A percentile compares a stretch with the other conserved stretches of the same genome.
Evolutionary conservation across 2,329 filamentous ascomycete genomes (phyloP).

Genomic region (Penicillium sp.): DNA sequence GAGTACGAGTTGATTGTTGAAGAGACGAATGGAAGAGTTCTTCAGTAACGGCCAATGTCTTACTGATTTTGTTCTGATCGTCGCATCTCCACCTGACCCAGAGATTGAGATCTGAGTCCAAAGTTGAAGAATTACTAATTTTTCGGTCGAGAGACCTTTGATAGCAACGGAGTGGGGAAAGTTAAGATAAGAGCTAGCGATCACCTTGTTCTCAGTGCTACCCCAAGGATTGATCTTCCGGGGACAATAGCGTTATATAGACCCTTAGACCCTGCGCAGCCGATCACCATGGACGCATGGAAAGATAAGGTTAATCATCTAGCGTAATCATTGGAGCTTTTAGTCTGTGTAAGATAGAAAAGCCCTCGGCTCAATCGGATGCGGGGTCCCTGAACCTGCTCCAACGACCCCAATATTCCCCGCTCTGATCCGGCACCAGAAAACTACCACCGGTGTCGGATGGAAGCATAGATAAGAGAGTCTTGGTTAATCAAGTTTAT

Average conservation of each 20-base stretch:
- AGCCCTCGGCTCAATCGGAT: neutral
- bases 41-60: constrained; percentile 14
- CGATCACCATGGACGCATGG: too few relatives aligned
- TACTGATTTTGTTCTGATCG: neutral
- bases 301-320: too few relatives aligned
- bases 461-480: constrained; percentile 2
- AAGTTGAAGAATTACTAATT: neutral
- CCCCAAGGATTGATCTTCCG: neutral
- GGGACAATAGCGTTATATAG: neutral
- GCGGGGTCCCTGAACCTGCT: neutral
- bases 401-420: constrained; percentile 10
- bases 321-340: neutral
- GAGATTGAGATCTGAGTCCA: neutral
- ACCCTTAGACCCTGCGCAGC: neutral
- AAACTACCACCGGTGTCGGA: neutral
- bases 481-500: neutral
- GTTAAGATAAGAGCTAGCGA: neutral
- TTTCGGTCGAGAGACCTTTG: neutral
- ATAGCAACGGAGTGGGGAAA: neutral
- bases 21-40: constrained; percentile 34
- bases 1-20: constrained; percentile 38
- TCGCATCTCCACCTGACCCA: neutral
- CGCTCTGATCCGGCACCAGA: neutral
- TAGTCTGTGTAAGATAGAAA: too few relatives aligned
- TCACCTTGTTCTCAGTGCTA: neutral